Percentiles rank a stretch among this genome's conserved stretches.
Conservation (phyloP, 495 filamentous ascomycete genomes). For the Talaromyces thailandensis region DNA sequence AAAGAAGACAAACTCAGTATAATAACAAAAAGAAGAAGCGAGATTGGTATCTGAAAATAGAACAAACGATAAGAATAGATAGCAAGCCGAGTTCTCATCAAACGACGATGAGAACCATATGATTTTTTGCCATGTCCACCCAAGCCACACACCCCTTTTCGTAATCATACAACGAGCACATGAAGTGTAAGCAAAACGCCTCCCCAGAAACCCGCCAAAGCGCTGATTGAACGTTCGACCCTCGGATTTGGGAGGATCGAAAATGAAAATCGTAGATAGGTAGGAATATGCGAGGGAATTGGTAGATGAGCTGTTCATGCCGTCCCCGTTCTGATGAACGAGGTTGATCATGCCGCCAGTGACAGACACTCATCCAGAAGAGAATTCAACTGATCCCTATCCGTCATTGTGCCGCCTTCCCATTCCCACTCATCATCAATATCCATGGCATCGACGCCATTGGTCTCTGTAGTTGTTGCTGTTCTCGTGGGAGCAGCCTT, state of each 20-base stretch:
- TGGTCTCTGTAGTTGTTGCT: conserved; percentile 24
- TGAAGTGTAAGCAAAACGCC: neutral
- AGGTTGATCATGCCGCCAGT: conserved; percentile 30
- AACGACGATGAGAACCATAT: neutral
- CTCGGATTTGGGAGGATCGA: neutral
- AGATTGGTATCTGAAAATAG: conserved; percentile 13
- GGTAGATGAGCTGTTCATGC: neutral
- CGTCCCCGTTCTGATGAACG: neutral
- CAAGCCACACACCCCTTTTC: neutral
- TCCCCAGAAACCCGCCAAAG: neutral
- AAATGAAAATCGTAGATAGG: neutral
- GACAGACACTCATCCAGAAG: conserved; percentile 59
- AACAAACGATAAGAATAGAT: conserved; percentile 16
- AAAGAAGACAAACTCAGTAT: conserved; percentile 4
- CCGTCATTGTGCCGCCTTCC: conserved; percentile 58
- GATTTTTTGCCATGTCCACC: neutral
- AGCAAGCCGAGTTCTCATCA: neutral
- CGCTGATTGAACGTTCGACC: neutral
- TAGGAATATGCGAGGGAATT: neutral
- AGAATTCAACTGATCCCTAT: conserved; percentile 53
- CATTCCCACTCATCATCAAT: conserved; percentile 58
- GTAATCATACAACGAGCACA: neutral
- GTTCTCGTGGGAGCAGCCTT: conserved; percentile 5
- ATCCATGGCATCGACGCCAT: conserved; percentile 48
- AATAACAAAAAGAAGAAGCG: conserved; percentile 6